Evolutionary conservation across 495 filamentous ascomycete genomes (phyloP).

Genomic region (Cercophora newfieldiana): DNA sequence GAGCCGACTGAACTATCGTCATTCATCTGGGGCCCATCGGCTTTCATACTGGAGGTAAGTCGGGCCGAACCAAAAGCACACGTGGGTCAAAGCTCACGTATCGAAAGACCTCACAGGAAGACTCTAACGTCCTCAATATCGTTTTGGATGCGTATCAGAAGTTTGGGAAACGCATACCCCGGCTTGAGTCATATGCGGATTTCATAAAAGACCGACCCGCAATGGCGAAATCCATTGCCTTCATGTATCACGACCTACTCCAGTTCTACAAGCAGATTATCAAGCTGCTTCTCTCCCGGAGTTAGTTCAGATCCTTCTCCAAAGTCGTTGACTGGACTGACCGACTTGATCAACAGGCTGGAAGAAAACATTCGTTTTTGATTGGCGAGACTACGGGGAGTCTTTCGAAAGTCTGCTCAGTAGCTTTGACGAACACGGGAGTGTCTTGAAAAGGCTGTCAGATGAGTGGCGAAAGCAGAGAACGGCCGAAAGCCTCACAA

Average conservation of each 20-base stretch:
- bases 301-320: constrained; percentile 8
- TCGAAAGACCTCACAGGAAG: constrained; percentile 33
- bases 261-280: constrained; percentile 43
- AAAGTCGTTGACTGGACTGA: not conserved
- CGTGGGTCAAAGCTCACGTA: not conserved
- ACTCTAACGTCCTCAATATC: constrained; percentile 37
- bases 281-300: constrained; percentile 32
- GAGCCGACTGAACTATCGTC: constrained; percentile 30
- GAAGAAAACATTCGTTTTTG: constrained; percentile 31
- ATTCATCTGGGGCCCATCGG: constrained; percentile 45
- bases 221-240: constrained; percentile 33
- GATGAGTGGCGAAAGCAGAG: constrained; percentile 16
- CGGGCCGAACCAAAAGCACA: too few species aligned
- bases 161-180: constrained; percentile 43
- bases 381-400: constrained; percentile 44
- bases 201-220: constrained; percentile 32
- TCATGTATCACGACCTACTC: constrained; percentile 49
- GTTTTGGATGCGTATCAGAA: constrained; percentile 45
- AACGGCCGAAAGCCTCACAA: not conserved
- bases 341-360: not conserved
- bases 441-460: constrained; percentile 38
- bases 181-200: constrained; percentile 33
- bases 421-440: constrained; percentile 39
- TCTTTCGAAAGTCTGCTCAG: constrained; percentile 36
- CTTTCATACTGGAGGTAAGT: constrained; percentile 32